These are phyloP conservation scores for Phellinidium pouzarii DNA, from an alignment of 1,284 basidiomycete species.

Conservation along the genomic window DNA sequence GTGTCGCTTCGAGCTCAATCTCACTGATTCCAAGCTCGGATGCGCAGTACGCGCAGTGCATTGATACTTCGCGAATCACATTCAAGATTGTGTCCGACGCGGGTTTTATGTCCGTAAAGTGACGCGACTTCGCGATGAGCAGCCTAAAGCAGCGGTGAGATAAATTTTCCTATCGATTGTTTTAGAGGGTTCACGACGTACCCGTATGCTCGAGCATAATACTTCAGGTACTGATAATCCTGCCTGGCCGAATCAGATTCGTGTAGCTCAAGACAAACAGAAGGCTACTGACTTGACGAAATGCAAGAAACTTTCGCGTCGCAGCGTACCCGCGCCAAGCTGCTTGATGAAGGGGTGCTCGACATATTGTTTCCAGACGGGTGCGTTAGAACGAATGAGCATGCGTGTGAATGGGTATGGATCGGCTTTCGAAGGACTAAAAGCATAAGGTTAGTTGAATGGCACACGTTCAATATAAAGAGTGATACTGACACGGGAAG, in stretches of 20 bases:
- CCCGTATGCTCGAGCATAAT: conserved; percentile 73
- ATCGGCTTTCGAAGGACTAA: conserved; percentile 51
- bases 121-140: conserved; percentile 70
- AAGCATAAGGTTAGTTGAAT: not conserved
- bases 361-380: conserved; percentile 70
- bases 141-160: conserved; percentile 37
- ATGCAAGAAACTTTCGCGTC: conserved; percentile 64
- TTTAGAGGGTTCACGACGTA: conserved; percentile 26
- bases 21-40: conserved; percentile 56
- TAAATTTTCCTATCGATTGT: not conserved
- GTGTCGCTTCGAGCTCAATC: conserved; percentile 52
- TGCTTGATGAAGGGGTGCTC: conserved; percentile 79
- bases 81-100: conserved; percentile 63
- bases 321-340: conserved; percentile 67
- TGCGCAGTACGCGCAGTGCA: conserved; percentile 66
- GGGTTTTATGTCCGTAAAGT: conserved; percentile 57
- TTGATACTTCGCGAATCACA: conserved; percentile 64
- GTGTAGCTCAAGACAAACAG: not conserved
- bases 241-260: conserved; percentile 39
- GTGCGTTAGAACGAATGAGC: conserved; percentile 52
- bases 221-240: conserved; percentile 72
- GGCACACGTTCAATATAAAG: not conserved
- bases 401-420: conserved; percentile 67
- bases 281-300: conserved; percentile 63
- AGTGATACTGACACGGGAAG: conserved; percentile 50